Evolutionary conservation across 495 filamentous ascomycete genomes (phyloP).

Genomic region (Usnea hakonensis): DNA sequence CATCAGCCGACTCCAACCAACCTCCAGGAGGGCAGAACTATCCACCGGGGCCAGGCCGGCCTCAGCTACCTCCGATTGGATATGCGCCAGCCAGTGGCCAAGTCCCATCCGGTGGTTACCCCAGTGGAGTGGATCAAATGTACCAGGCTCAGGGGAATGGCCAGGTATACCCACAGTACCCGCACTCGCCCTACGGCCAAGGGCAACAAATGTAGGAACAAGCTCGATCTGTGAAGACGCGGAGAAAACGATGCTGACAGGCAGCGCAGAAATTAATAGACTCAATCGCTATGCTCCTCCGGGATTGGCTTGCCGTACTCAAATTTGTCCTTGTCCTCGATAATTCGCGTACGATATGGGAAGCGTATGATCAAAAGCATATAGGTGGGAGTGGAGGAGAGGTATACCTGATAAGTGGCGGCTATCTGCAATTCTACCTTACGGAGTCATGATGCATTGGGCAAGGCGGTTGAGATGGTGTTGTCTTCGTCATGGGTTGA

Average conservation of each 20-base stretch:
- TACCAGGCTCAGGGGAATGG: conserved; percentile 54
- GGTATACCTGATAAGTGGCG: conserved; percentile 14
- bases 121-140: conserved; percentile 44
- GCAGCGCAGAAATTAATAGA: conserved; percentile 12
- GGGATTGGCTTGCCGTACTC: conserved; percentile 18
- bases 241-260: conserved; percentile 13
- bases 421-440: conserved; percentile 20
- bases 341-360: conserved; percentile 21
- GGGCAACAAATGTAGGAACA: conserved; percentile 68
- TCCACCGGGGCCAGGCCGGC: conserved; percentile 46
- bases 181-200: conserved; percentile 68
- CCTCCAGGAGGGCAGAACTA: conserved; percentile 48
- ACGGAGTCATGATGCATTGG: conserved; percentile 20
- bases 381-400: conserved; percentile 28
- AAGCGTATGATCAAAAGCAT: conserved; percentile 20
- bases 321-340: conserved; percentile 19
- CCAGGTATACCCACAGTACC: conserved; percentile 66
- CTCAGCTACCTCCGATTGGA: conserved; percentile 80
- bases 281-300: conserved; percentile 13
- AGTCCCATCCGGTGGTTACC: conserved; percentile 58
- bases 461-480: conserved; percentile 4
- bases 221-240: background rate
- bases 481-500: conserved; percentile 15
- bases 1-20: conserved; percentile 50
- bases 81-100: conserved; percentile 62